Evolutionary conservation across 495 filamentous ascomycete genomes (phyloP), one percentile per base, ranked within the genome.

Genomic region (Coniosporium apollinis): DNA sequence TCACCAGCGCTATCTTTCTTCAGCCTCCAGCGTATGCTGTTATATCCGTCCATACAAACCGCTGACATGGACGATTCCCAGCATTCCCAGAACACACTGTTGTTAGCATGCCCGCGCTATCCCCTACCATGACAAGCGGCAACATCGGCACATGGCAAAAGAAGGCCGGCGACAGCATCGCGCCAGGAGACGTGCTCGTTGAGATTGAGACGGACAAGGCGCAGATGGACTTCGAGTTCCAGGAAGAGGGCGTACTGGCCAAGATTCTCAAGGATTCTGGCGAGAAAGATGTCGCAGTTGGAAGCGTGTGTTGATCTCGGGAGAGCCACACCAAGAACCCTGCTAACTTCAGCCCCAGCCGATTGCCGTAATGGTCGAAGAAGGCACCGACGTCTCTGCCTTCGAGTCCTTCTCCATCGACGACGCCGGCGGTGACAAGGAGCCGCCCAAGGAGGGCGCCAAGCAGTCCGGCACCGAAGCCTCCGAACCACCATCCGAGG

Each of bases 161-260:
- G 73, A 84, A 94, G 64, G 66, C 74, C 48, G 91, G 91, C 54
- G 91, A 99, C 56, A 50, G 61, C 35, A 75, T 99, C 52, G 58
- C 71, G 38, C 85, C 91, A 30, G 91, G 91, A 52, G 91, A 99
- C 60, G 86, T 96, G n/a, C 61, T 99, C 39, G 91, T 96, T 19
- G 91, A 99, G 67, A 96, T 99, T 54, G 91, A 99, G 66, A 99
- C 91, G 51, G 91, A 99, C 60, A 99, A 99, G 69, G 91, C 91
- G 28, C 91, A 99, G 61, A 99, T 99, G 91, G 91, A 99, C 66
- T 99, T 99, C 50, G 91, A 99, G 60, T 99, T 91, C 59, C 91
- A 99, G 60, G 89, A 99, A 45, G 89, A 99, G 54, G 89, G 91
- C 64, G 67, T 92, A 22, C 63, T 99, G 38, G 91, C 91, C 39